Evolutionary conservation across 2,329 filamentous ascomycete species (phyloP).

Genomic region (Trichoderma sp.): DNA sequence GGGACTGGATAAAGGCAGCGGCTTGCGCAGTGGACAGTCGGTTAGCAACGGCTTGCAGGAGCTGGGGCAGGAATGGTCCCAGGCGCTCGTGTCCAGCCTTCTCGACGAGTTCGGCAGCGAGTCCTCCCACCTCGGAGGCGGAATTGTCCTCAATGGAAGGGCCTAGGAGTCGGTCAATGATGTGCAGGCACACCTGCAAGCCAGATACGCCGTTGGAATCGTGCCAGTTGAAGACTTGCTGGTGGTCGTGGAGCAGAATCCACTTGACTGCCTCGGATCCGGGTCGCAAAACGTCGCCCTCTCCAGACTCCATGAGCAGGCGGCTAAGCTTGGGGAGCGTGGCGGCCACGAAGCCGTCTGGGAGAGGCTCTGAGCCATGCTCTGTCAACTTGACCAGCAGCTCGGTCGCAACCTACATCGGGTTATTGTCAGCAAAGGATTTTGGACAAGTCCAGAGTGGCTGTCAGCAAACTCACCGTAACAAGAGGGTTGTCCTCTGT

Average conservation of each 20-base stretch:
- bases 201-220: conserved; percentile 77
- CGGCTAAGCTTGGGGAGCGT: conserved; percentile 84
- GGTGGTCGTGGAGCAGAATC: conserved; percentile 83
- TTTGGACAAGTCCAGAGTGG: background rate
- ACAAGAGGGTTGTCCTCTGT: conserved; percentile 82
- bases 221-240: conserved; percentile 84
- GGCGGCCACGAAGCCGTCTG: conserved; percentile 77
- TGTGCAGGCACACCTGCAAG: conserved; percentile 82
- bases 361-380: conserved; percentile 79
- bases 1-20: conserved; percentile 87
- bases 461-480: conserved; percentile 49
- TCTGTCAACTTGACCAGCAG: conserved; percentile 77
- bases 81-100: conserved; percentile 89
- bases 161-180: conserved; percentile 86
- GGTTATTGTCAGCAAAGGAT: background rate
- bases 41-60: conserved; percentile 83
- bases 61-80: conserved; percentile 82
- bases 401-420: conserved; percentile 68
- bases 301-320: conserved; percentile 76
- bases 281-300: conserved; percentile 83
- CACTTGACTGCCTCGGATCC: conserved; percentile 84
- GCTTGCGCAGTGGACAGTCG: conserved; percentile 79
- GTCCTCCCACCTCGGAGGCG: conserved; percentile 90
- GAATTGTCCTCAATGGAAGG: conserved; percentile 86
- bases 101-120: conserved; percentile 92